Evolutionary conservation across 1,284 basidiomycete genomes (phyloP), one percentile per base, ranked within the genome.

Genomic region (Cryptococcus wingfieldii): DNA sequence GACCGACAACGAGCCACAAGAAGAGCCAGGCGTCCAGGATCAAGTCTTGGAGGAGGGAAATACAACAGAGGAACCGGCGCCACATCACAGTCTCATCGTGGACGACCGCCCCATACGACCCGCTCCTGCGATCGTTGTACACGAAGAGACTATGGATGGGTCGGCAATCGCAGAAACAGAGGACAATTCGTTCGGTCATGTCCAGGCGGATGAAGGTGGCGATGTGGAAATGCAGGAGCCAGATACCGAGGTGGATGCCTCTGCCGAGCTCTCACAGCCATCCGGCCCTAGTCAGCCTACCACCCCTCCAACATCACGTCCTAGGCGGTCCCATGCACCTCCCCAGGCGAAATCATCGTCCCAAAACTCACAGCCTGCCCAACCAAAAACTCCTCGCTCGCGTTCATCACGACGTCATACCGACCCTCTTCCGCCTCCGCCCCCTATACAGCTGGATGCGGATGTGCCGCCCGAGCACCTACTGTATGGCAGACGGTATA

Each of bases 401-500:
- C 47, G 54, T 14, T 50, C 46, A 34, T 34, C 31, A 7, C 47
- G 55, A 27, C 43, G 59, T 16, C 54, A 57, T 18, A 58, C 58
- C 5, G 48, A 55, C 39, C 54, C 47, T n/a, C 47, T 60, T 7
- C 54, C 59, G 18, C 55, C 53, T 6, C 56, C 60, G 14, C 60
- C 54, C 19, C 48, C 52, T 4, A 38, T 51, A 34, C 45, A 46
- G 14, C 5, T 55, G 6, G 54, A 59, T 19, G 59, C 58, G 14
- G 63, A 61, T 18, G 46, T 38, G 23, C 37, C 18, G 4, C 37
- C 7, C 10, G 31, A 39, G 37, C 37, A 34, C 28, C 53, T 62
- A 5, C 63, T 66, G 43, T 77, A 67, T 53, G 76, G 75, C 16
- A 63, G 63, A 47, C 60, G 75, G 43, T 74, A 74, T 50, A 58